Base-by-base conservation (phyloP, 1,284 basidiomycete genomes). In the Polyporus tsugae region DNA sequence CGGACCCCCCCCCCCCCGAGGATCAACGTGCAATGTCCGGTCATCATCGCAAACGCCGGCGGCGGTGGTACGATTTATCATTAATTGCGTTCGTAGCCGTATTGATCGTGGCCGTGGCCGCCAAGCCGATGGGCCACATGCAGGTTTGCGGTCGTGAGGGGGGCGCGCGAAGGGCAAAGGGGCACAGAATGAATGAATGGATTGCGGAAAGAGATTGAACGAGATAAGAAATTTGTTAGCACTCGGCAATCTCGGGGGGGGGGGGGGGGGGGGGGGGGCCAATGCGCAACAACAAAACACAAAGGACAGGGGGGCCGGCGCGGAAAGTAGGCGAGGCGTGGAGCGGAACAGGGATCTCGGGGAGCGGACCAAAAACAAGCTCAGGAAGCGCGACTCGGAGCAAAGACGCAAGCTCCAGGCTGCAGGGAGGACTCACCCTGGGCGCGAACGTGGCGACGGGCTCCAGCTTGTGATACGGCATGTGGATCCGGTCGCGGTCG, bases 371-470 rank as follows among this genome's bases (percentile, higher is more conserved):
- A 52, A 10, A 25, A 39, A 33, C 29, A n/a, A 52, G 49, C 55
- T 58, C 55, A 36, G 39, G n/a, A 49, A 29, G 29, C 46, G 39
- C 35, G 19, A n/a, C 3, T 29, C 46, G 46, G 46, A 49, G 46
- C 46, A 13, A 13, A 15, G 29, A 11, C 55, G 11, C n/a, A 36
- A 39, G 13, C 25, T 19, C 10, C 25, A 22, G 6, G 7, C 11
- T 15, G 29, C 25, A 25, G 25, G 29, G 36, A 4, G 46, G n/a
- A 72, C 76, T 61, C 72, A 85, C 86, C 79, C 85, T 87, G 0
- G 88, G 88, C 15, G 87, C 82, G 75, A 89, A 88, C 0, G 76
- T 80, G 10, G 82, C 79, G 33, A 89, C 84, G 57, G 74, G 75
- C 70, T 85, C 84, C 46, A 82, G 77, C 39, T 74, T 81, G 73